Evolutionary conservation across 2,329 filamentous ascomycete species (phyloP).

Genomic region (Aureobasidium vineae): DNA sequence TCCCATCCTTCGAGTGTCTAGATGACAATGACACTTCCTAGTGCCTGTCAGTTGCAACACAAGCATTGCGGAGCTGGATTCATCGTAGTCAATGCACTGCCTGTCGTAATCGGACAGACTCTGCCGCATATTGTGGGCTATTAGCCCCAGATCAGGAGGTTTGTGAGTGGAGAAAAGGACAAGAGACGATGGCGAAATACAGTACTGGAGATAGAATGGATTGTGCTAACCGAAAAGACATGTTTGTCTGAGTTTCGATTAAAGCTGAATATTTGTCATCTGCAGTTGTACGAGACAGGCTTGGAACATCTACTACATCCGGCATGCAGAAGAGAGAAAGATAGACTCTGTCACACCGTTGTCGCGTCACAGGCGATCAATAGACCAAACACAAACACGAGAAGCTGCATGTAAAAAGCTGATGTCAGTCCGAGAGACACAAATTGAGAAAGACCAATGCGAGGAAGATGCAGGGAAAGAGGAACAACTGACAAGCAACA

Average conservation of each 20-base stretch:
- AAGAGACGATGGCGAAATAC: neutral
- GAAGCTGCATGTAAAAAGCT: slow-evolving; percentile 24
- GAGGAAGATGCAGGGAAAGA: slow-evolving; percentile 25
- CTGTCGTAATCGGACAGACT: neutral
- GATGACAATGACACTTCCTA: neutral
- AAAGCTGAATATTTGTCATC: neutral
- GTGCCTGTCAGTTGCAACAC: slow-evolving; percentile 1
- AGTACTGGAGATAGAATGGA: neutral
- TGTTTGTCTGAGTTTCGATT: neutral
- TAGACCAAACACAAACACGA: slow-evolving; percentile 31
- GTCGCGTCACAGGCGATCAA: slow-evolving; percentile 30
- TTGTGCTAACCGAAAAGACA: neutral
- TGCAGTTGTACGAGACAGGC: neutral
- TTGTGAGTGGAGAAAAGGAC: neutral
- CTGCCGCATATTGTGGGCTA: neutral
- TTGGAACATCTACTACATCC: neutral
- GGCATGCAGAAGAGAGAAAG: neutral
- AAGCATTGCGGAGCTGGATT: slow-evolving; percentile 5
- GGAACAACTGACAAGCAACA: slow-evolving; percentile 48
- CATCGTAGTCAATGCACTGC: neutral
- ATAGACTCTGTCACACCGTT: slow-evolving; percentile 7
- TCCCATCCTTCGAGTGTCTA: neutral
- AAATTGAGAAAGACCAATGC: neutral
- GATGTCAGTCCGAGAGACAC: neutral
- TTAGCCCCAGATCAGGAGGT: neutral